Evolutionary conservation across 257 asterid species (phyloP).

Genomic region (Ballota nigra): DNA sequence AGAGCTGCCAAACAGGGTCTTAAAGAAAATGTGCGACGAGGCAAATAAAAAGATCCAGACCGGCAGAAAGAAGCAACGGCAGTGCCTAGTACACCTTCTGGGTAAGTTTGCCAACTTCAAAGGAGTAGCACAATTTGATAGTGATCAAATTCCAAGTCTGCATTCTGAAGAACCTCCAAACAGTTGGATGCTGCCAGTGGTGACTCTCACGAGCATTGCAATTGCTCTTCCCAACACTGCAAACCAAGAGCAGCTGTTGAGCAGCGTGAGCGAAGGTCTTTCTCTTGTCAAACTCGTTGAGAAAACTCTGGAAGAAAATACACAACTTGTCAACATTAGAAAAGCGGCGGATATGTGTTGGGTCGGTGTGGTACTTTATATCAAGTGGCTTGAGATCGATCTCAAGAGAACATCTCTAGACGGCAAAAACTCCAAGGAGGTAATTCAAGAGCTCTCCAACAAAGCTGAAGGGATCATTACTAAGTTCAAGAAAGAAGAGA

Average conservation of each 20-base stretch:
- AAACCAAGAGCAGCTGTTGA: conserved; percentile 1
- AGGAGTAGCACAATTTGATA: conserved; percentile 19
- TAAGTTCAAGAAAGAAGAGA: no score
- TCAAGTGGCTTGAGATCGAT: no score
- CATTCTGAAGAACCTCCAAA: conserved; percentile 21
- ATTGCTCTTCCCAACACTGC: conserved; percentile 26
- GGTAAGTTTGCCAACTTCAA: neutral
- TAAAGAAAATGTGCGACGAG: neutral
- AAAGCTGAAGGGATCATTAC: no score
- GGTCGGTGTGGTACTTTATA: no score
- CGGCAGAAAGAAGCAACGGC: neutral
- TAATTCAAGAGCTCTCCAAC: no score
- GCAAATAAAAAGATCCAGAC: neutral
- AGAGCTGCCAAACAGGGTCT: conserved; percentile 21
- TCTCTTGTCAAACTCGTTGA: no score
- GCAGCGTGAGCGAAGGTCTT: conserved; percentile 28
- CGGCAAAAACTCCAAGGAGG: no score
- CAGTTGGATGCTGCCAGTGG: conserved; percentile 28
- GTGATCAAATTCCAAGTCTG: conserved; percentile 7
- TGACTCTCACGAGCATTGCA: conserved; percentile 34
- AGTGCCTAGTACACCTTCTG: no score
- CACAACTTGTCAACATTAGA: no score
- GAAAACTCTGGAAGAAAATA: no score
- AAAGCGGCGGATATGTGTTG: no score
- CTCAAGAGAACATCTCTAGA: no score